Evolutionary conservation across 2,329 filamentous ascomycete species (phyloP), one percentile per base, ranked within the genome.

Genomic region (Fusarium cicatricum): DNA sequence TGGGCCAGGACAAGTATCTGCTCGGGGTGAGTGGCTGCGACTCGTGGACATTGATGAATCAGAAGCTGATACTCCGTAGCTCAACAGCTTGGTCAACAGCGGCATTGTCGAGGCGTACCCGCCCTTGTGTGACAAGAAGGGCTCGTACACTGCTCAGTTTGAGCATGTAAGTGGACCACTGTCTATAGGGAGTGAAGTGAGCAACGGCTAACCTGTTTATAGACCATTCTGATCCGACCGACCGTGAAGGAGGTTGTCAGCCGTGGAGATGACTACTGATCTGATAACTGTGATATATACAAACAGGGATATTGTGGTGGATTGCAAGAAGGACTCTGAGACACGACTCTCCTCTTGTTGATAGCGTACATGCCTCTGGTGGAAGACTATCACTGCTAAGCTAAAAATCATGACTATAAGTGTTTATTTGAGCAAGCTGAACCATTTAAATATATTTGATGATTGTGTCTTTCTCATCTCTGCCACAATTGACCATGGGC

Each of bases 1-100:
- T 97, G n/a, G 93, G 94, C 21, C 91, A 96, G 74, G 92, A 97
- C 58, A 97, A 97, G 76, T 97, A 98, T 72, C 84, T 97, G 32
- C 82, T 97, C 8, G 93, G 93, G 39, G 90, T 94, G 80, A 75
- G 87, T 63, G 51, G 21, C 16, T 17, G 16, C 17, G 37, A 2
- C 10, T n/a, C 10, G n/a, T 12, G 10, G 5, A 78, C 21, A 11
- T n/a, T 32, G 7, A 21, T 10, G 12, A 14, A 31, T 14, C 36
- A 17, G 7, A 34, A 26, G 26, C 57, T 65, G 60, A 63, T 26
- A 26, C 5, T 32, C 11, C 29, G 31, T 39, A 92, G 89, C 80
- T 97, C 74, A 97, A 96, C 77, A 94, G 88, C 71, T 82, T 97
- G 36, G 92, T 97, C 40, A 82, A 86, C 36, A 86, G 82, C 53